Base-by-base conservation (phyloP, 1,139 yeast genomes). In the Schizosaccharomyces versatilis region DNA sequence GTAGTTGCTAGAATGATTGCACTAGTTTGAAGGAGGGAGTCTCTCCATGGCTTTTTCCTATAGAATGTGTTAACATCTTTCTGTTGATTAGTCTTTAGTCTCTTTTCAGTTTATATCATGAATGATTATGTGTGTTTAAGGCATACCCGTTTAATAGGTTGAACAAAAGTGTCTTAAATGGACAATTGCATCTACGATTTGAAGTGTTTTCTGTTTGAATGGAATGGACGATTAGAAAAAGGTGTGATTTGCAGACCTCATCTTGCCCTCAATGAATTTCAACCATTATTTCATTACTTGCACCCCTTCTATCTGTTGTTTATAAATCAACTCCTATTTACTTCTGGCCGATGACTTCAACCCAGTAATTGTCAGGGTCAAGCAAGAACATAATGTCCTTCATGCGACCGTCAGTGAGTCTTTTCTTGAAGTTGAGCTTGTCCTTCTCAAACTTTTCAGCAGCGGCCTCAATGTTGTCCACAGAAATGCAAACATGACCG, bases 341-440 rank as follows among this genome's bases (percentile, higher is more conserved):
- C 49, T 44, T 44, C 32, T 44, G 49, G 10, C 32, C 38, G 32
- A 88, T 76, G 64, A 90, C 71, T 71, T 90, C 98, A 62, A 90
- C 76, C 98, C 98, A 90, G 71, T 90, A 90, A 14, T 55, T 55
- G 54, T 56, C 57, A 44, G 57, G 52, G 42, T 49, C 52, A 8
- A 49, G 52, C n/a, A 39, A 17, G 42, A 49, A 49, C 10, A 38
- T 38, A 49, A 49, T 49, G 36, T 49, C 75, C 68, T 80, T 81
- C 69, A 84, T 95, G 69, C 96, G 79, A 36, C 98, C 98, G 64
- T 90, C 97, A 51, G 77, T 67, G 62, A 86, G 72, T 64, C 74
- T 83, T 74, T 90, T 90, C 69, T 86, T 79, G 71, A 90, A 90
- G 55, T 69, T 66, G 55, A 83, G 95, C 12, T 76, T 77, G 57